Base-by-base conservation (phyloP, 2,329 filamentous ascomycete species). In the Cryoendolithus antarcticus region DNA sequence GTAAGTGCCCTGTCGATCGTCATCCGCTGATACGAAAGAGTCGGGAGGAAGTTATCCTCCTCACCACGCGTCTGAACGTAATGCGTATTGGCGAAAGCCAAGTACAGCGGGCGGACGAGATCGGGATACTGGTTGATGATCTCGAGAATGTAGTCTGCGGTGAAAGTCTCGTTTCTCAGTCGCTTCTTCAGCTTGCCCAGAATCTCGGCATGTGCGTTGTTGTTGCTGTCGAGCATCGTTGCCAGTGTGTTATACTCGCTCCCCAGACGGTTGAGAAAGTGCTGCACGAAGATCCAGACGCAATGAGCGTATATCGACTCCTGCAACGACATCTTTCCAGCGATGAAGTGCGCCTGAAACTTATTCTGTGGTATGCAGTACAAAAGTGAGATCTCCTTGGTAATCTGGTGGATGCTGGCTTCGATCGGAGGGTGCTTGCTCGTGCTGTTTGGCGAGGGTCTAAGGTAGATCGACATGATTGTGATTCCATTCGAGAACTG, bases 401-500 rank as follows among this genome's bases (percentile, higher is more conserved):
- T 93, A 67, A 98, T 95, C 65, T 98, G 91, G 64, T 95, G 85
- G 49, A 98, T 94, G 2, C 89, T 91, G 51, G 89, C 82, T 55
- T 95, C 86, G 50, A 96, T 86, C 0, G 86, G 81, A 30, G 89
- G 88, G 58, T 74, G 69, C 48, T 70, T 72, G 44, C 64, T 59
- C 7, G 67, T 65, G 32, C 72, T 63, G 48, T 72, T 73, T 35
- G 70, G 59, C 11, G 82, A 72, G 13, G 85, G 86, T 49, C 82
- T 80, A 44, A 98, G 73, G 63, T 98, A 98, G 46, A 95, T 76
- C 51, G 86, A 95, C 73, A 96, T 93, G 62, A 96, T 82, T 9
- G 86, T 93, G 60, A 95, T 93, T 45, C 91, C 91, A 62, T 98
- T 98, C 56, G 88, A 91, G 71, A 98, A 98, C 65, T 96, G 91